Base-by-base conservation (phyloP, 352 stramenopile genomes). In the Sclerospora graminicola region DNA sequence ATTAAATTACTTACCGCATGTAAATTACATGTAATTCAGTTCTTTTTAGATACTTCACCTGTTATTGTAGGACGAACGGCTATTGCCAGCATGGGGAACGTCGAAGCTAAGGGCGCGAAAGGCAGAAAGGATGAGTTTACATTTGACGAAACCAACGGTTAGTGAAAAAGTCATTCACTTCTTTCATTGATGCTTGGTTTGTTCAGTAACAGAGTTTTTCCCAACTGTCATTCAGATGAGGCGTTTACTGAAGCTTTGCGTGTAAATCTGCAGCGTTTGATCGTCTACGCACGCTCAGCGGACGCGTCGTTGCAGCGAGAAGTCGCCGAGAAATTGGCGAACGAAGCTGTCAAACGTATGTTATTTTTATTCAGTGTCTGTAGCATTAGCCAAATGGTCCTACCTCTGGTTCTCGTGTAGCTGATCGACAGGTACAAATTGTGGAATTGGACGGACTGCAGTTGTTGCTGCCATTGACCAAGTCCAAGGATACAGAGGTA, bases 311-410 rank as follows among this genome's bases (percentile, higher is more conserved):
- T 96, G 43, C 86, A 96, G 63, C 80, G 85, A 35, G 84, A 96
- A 52, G 88, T 97, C 4, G 90, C 90, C 9, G 90, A 97, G 67
- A 96, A 95, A 49, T 62, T 97, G 32, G 90, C 90, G 13, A 97
- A 97, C 47, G 85, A 97, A 49, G 90, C 90, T 16, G 89, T 97
- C 29, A 96, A 97, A 55, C 82, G 82, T 94, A 29, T 33, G 73
- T 69, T 13, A 23, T 8, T 33, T 4, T 69, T 13, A 23, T 8
- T 33, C 4, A 11, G 4, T 13, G 8, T 16, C 41, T 16, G 15
- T 26, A n/a, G 18, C 14, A 26, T 3, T 26, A 26, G 21, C 21
- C 21, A 6, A 7, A 6, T 26, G 21, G n/a, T 6, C 21, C 6
- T 26, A 3, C 3, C 3, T 27, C 8, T 9, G 19, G 20, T 14